phyloP scores from a whole-genome alignment of 225 moss, liverwort and hornwort genomes.

The Lunularia cruciata region DNA sequence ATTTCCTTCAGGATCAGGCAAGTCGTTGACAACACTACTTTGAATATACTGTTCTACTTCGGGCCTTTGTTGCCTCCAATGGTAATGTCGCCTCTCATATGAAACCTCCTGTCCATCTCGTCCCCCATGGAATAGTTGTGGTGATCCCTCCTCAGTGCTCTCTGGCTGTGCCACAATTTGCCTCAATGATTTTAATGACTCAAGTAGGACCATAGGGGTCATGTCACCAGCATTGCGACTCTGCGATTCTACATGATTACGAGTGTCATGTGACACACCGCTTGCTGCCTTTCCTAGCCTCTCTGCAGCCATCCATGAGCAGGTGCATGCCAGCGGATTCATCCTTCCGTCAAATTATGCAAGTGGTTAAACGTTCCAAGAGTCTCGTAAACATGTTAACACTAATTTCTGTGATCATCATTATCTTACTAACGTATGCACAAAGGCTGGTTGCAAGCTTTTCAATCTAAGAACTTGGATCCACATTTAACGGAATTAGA shows the following conservation, averaged over 20 bases:
- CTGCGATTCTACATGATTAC: constrained; percentile 44
- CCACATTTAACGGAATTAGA: no score
- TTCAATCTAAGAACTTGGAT: no score
- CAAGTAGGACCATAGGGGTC: constrained; percentile 52
- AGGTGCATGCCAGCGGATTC: constrained; percentile 13
- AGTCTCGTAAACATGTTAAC: no score
- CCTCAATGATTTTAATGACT: constrained; percentile 78
- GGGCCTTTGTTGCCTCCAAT: constrained; percentile 15
- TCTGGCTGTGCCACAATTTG: constrained; percentile 63
- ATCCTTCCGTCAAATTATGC: not conserved
- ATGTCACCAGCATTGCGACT: constrained; percentile 36
- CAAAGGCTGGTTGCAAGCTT: no score
- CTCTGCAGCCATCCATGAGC: constrained; percentile 48
- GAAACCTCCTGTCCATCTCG: constrained; percentile 24
- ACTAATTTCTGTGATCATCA: not conserved
- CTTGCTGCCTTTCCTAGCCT: constrained; percentile 47
- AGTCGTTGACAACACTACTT: constrained; percentile 27
- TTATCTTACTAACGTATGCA: no score
- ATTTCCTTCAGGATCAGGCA: constrained; percentile 37
- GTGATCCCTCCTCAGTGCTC: constrained; percentile 32
- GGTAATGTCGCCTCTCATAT: constrained; percentile 18
- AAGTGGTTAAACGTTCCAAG: not conserved
- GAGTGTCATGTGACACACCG: constrained; percentile 27
- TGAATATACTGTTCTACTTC: constrained; percentile 20
- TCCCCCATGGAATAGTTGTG: not conserved